Evolutionary conservation across 2,329 filamentous ascomycete species (phyloP), one percentile per base, ranked within the genome.

Genomic region (Penicillium sp.): DNA sequence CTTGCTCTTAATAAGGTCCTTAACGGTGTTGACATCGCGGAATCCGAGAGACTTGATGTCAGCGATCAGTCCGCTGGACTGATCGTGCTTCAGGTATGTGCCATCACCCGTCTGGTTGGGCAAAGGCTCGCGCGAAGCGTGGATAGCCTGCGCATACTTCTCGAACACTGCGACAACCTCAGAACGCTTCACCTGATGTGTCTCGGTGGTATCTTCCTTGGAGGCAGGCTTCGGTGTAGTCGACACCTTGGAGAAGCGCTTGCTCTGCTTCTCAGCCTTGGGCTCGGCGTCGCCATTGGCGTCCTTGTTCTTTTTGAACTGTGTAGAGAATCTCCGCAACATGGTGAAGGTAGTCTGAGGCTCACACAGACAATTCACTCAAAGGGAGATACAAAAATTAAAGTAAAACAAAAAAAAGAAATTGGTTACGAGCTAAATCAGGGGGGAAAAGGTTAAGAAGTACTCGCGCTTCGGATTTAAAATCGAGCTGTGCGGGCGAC

Each of bases 91-190:
- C 4, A 81, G 74, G 55, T 87, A 88, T 2, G 82, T 81, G n/a
- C 86, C 86, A 67, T 88, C 82, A 26, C 87, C 86, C 53, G 80
- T 82, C 65, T 88, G 81, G 1, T 78, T 85, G 0, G 88, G 87
- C 31, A 89, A 73, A 10, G 88, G 87, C n/a, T 84, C 77, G 57
- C 79, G 79, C 1, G 86, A 85, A 4, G 85, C 81, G 53, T 81
- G 78, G 51, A 82, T 77, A 11, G 81, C 67, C 62, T 79, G 75
- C 21, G 77, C 76, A 69, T 76, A 80, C 60, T 76, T 72, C 35
- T 75, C 71, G 54, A 81, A 81, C 16, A 72, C 69, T 8, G 68
- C 67, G 25, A 73, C 69, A 9, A 79, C 71, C 59, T 79, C 75
- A 29, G 69, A 68, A n/a, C 74, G 72, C 54, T 74, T 76, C 49